Evolutionary conservation across 805 yeast genomes (phyloP).

Genomic region (Zygosaccharomyces rouxii): DNA sequence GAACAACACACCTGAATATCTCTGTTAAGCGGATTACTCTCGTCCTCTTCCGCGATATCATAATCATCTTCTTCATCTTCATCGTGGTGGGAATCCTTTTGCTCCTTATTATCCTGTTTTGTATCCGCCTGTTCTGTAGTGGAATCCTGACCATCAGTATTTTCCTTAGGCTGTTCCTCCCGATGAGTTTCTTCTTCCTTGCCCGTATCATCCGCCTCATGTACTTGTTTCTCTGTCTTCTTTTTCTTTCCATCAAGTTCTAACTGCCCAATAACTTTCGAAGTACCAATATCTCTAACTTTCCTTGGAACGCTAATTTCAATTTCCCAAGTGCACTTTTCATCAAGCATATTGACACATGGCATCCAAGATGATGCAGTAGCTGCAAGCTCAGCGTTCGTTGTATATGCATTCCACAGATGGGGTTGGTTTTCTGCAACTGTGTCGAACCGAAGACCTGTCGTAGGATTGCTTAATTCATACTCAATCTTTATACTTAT

Average conservation of each 20-base stretch:
- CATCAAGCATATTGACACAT: conserved; percentile 84
- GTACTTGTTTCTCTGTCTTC: not conserved
- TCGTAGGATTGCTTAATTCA: conserved; percentile 56
- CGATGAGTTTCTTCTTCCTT: not conserved
- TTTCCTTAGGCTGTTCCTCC: not conserved
- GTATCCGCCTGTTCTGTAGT: conserved; percentile 13
- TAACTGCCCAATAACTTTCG: conserved; percentile 36
- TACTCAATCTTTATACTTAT: conserved; percentile 67
- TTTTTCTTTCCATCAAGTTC: not conserved
- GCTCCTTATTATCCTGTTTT: conserved; percentile 30
- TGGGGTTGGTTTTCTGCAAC: conserved; percentile 32
- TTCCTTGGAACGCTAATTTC: conserved; percentile 83
- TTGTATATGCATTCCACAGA: conserved; percentile 82
- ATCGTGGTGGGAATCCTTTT: conserved; percentile 29
- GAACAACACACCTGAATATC: conserved; percentile 68
- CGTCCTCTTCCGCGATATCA: conserved; percentile 34
- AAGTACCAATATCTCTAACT: conserved; percentile 57
- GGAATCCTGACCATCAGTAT: not conserved
- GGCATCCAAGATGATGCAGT: conserved; percentile 98
- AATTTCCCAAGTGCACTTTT: conserved; percentile 86
- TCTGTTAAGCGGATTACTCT: conserved; percentile 28
- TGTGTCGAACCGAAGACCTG: conserved; percentile 69
- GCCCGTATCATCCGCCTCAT: not conserved
- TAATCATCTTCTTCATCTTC: conserved; percentile 37
- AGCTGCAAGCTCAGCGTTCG: conserved; percentile 69